Base-by-base conservation (phyloP, 345 rosid genomes). In the Hirschfeldia incana region DNA sequence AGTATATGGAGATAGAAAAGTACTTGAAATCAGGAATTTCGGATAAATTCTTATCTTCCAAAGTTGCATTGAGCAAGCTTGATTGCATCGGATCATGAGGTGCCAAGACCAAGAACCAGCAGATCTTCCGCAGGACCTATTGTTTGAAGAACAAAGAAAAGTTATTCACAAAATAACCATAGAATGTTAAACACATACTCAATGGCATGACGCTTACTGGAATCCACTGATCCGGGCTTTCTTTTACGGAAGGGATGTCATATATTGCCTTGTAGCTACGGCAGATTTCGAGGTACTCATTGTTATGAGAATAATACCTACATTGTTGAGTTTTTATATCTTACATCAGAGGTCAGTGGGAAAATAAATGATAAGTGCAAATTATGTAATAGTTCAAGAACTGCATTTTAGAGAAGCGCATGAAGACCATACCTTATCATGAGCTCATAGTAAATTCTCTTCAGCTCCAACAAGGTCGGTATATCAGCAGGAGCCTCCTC, bases 401-500 rank as follows among this genome's bases (percentile, higher is more conserved):
- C 53, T 58, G 30, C 8, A 8, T 58, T 9, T 59, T 5, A 57
- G 28, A 39, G 17, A 68, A 30, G 12, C 6, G 55, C 16, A 46
- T 13, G 16, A 46, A 46, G 55, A 49, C 16, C 74, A 12, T 82
- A 90, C 98, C 99, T 68, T 58, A 93, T 96, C 98, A 96, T 93
- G 58, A 87, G 81, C 82, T 93, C 97, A 80, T 91, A 90, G 86
- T 93, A 93, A 49, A 90, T 89, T 64, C 89, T 82, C 84, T 96
- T 93, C 77, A 96, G 86, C 81, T 96, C 95, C 90, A 90, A 76
- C 36, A 96, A 78, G 3, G 95, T 86, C 15, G 98, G 99, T 76
- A 93, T 92, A 84, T 93, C 98, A 72, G 94, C 94, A 55, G 99
- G 93, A 74, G 99, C 97, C 85, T 90, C 98, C 78, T 92, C 98